Evolutionary conservation across 306 rosid genomes (phyloP), one percentile per base, ranked within the genome.

Genomic region (Cyamopsis tetragonoloba): DNA sequence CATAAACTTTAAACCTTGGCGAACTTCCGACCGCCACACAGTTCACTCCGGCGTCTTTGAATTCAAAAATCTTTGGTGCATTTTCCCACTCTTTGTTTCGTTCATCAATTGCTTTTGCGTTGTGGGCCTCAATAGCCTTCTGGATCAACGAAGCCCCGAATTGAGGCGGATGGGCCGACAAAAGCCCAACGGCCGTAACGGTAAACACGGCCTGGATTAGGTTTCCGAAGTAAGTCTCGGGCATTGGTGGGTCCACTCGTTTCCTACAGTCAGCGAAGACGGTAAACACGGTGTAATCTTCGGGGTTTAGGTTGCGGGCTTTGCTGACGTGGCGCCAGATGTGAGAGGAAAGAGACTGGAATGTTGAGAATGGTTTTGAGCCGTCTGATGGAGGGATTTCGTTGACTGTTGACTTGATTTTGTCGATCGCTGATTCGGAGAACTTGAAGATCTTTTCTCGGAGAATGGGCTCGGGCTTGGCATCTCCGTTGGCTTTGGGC

Each of bases 21-120:
- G 99, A 90, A 82, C 99, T 93, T 43, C 99, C 99, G 1, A 90
- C 87, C 0, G 96, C 95, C 78, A 93, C 99, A 63, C 95, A 84
- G 77, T 93, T 93, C 62, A 83, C 79, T n/a, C 99, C 99, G 0
- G 99, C 97, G 38, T 93, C 99, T 78, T 93, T 90, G 83, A 73
- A 93, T 75, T 93, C 68, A 17, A 88, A 90, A 0, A 93, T 89
- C 79, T 90, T 88, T 0, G 99, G 99, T 24, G 83, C 79, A 12
- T 76, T 83, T 70, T 93, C 99, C 99, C 99, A 93, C 70, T 90
- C 90, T 1, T 83, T 83, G 86, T 93, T 93, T 0, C 97, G 62
- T n/a, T 48, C 73, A 4, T 87, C 86, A 5, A 93, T 86, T 1
- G 82, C 86, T 14, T 57, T 78, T 0, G 95, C 77, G 22, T 80